Base-by-base conservation (phyloP, 768 basidiomycete genomes). In the Mycena olivaceomarginata region DNA sequence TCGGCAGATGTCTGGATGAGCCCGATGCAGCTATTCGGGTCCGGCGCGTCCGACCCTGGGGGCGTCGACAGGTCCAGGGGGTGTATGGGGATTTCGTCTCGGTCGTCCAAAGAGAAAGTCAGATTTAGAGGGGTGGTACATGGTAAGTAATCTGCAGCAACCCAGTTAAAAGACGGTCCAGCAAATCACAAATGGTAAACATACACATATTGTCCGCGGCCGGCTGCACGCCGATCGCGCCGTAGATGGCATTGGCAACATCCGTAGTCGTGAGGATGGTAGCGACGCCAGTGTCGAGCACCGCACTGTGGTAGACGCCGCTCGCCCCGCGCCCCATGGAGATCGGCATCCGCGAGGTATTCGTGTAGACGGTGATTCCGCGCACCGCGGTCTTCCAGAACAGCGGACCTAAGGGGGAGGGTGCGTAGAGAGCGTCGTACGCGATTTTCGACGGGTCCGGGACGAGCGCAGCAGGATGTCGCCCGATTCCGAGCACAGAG, bases 241-340 rank as follows among this genome's bases (percentile, higher is more conserved):
- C 95, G 74, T 96, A 96, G 22, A 96, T 94, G 8, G 89, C 95
- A 78, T 96, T 93, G 18, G 95, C 94, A 22, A 96, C 87, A 4
- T 80, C 69, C 5, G 86, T 84, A 0, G 92, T 91, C 8, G 94
- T 90, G 0, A 96, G 82, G 66, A 96, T 95, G 16, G 89, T 72
- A 0, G 95, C 94, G 0, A 92, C 88, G 0, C 95, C 95, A 0
- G 93, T 91, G 82, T 96, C 95, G 45, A 96, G 81, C n/a, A 95
- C 89, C 5, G 94, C 95, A 59, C 88, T 91, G 0, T 94, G 95
- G 53, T 85, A 89, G 31, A 82, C 83, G 0, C 83, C 84, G 6
- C 88, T 77, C 40, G 39, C 76, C 4, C 82, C 79, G 25, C 86
- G 87, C 0, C 83, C 84, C 20, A 79, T 48, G 6, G 20, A 11